Evolutionary conservation across 768 basidiomycete species (phyloP).

Genomic region (Termitomyces sp.): DNA sequence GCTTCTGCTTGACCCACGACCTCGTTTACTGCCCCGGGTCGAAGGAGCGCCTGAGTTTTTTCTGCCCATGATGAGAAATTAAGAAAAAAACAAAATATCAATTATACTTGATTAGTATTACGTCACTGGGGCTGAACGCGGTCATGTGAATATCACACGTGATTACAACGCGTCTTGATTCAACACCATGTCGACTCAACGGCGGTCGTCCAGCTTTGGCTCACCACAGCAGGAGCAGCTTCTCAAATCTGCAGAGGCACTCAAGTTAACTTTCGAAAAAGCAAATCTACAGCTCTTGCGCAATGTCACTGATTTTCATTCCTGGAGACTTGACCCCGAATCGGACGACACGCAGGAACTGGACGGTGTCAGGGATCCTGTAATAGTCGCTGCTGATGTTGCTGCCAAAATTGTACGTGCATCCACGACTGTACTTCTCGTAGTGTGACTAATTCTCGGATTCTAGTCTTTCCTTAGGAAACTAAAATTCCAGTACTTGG

Average conservation of each 20-base stretch:
- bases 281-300: conserved; percentile 35
- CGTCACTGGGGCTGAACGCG: neutral
- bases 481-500: conserved; percentile 86
- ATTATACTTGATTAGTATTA: neutral
- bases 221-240: conserved; percentile 31
- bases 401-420: conserved; percentile 56
- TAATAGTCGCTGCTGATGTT: conserved; percentile 55
- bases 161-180: conserved; percentile 5
- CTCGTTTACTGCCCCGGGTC: conserved; percentile 33
- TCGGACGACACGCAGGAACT: conserved; percentile 32
- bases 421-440: neutral
- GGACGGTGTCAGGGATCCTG: conserved; percentile 44
- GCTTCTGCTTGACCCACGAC: conserved; percentile 24
- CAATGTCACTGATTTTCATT: conserved; percentile 33
- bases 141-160: conserved; percentile 4
- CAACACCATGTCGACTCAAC: conserved; percentile 6
- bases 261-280: conserved; percentile 32
- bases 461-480: conserved; percentile 70
- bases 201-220: conserved; percentile 14
- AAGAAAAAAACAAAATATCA: neutral
- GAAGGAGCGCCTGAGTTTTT: conserved; percentile 32
- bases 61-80: conserved; percentile 33
- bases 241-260: conserved; percentile 29
- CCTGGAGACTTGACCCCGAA: conserved; percentile 32
- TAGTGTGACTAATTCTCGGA: neutral